Conservation (phyloP, 2,329 filamentous ascomycete species). For the Sporothrix brasiliensis region DNA sequence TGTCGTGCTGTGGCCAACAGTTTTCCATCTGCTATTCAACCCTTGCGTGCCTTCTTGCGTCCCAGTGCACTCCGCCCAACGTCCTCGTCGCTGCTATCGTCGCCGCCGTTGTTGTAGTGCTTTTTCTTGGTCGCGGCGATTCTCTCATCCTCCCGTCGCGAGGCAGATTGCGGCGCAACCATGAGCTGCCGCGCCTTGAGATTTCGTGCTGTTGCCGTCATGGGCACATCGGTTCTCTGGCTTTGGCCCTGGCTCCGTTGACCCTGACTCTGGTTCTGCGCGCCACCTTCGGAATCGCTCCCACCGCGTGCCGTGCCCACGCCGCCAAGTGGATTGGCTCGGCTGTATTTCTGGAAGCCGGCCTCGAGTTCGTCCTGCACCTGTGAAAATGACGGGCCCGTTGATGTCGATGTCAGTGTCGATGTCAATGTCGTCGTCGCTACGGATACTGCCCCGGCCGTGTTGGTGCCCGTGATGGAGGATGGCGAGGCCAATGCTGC, state of each 20-base stretch:
- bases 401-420: background rate
- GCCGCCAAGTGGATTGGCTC: conserved; percentile 32
- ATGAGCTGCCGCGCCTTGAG: conserved; percentile 30
- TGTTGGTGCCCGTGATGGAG: background rate
- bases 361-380: conserved; percentile 32
- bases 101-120: conserved; percentile 18
- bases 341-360: conserved; percentile 30
- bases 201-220: conserved; percentile 19
- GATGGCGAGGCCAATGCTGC: background rate
- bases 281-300: background rate
- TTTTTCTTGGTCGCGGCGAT: background rate
- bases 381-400: conserved; percentile 17
- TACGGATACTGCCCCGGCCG: background rate
- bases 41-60: conserved; percentile 32
- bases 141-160: background rate
- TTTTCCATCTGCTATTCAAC: conserved; percentile 17
- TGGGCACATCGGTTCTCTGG: background rate
- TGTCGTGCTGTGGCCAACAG: background rate
- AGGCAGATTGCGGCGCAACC: conserved; percentile 27
- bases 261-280: background rate
- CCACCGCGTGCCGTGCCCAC: conserved; percentile 14
- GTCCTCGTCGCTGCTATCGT: conserved; percentile 41
- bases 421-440: background rate
- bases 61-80: conserved; percentile 41
- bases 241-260: background rate